Conservation (phyloP, 352 stramenopile species). For the Phytophthora crassamura region DNA sequence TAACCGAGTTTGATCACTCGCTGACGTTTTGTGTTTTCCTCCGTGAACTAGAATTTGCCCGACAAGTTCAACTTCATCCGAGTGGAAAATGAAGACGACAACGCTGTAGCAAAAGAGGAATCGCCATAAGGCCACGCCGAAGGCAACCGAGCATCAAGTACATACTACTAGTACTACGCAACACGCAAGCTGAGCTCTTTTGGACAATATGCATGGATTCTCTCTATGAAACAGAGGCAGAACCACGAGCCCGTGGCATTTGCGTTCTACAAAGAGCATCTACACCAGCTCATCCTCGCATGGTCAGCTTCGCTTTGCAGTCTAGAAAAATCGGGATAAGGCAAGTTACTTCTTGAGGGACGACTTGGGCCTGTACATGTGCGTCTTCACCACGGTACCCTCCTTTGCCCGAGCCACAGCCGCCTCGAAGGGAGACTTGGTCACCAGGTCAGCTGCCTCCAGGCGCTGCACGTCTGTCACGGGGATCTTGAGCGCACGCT, state of each 20-base stretch:
- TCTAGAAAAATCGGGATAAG: constrained; percentile 15
- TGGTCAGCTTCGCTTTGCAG: background rate
- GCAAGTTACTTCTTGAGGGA: constrained; percentile 45
- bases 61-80: constrained; percentile 58
- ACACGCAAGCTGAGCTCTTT: constrained; percentile 9
- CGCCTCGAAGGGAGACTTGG: constrained; percentile 73
- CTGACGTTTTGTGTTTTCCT: constrained; percentile 2
- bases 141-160: too few species aligned
- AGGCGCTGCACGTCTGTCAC: constrained; percentile 51
- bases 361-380: constrained; percentile 72
- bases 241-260: background rate
- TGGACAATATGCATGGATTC: constrained; percentile 16
- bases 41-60: constrained; percentile 49
- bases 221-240: constrained; percentile 13
- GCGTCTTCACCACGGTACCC: constrained; percentile 68
- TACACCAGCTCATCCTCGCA: constrained; percentile 7
- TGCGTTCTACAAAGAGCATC: background rate
- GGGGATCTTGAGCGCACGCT: constrained; percentile 63
- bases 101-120: constrained; percentile 8
- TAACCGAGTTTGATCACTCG: background rate
- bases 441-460: constrained; percentile 36
- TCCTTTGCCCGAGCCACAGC: constrained; percentile 76
- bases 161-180: too few species aligned
- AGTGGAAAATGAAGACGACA: constrained; percentile 13
- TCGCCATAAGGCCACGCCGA: constrained; percentile 3